A percentile compares a stretch with the other conserved stretches of the same genome.
Evolutionary conservation across 331 rosid species (phyloP).

Genomic region (Phaseolus coccineus): DNA sequence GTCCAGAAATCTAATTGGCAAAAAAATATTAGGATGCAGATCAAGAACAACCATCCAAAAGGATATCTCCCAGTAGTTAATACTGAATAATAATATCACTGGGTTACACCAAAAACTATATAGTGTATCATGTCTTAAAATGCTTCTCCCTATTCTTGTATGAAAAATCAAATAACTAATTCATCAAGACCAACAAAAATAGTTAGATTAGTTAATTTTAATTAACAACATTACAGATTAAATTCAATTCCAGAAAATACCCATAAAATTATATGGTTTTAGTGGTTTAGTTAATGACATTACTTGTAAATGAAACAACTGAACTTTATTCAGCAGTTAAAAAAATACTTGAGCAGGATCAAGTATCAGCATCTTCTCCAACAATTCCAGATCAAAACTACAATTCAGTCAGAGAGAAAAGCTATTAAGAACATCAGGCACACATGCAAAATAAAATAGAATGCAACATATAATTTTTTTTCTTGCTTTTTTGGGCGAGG

Average conservation of each 20-base stretch:
- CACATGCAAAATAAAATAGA: not conserved
- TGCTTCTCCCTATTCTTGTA: not conserved
- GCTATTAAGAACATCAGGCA: not conserved
- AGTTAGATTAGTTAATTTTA: too few relatives aligned
- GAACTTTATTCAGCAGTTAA: constrained; percentile 28
- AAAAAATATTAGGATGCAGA: not conserved
- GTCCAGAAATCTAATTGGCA: constrained; percentile 35
- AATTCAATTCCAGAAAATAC: not conserved
- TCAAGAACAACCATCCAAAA: not conserved
- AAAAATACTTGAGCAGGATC: constrained; percentile 86
- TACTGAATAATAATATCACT: not conserved
- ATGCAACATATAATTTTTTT: not conserved
- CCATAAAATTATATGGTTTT: not conserved
- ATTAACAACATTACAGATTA: too few relatives aligned
- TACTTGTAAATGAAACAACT: not conserved
- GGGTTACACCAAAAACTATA: constrained; percentile 17
- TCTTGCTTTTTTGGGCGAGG: not conserved
- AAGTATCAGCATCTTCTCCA: constrained; percentile 93
- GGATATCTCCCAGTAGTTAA: not conserved
- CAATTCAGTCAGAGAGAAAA: constrained; percentile 28
- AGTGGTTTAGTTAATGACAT: not conserved
- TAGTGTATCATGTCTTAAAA: constrained; percentile 2
- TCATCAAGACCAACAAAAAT: not conserved
- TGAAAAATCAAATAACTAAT: not conserved
- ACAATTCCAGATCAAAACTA: constrained; percentile 90